These are phyloP conservation scores for Crucihimalaya himalaica DNA, from an alignment of 345 rosid genomes.

Conservation along the genomic window DNA sequence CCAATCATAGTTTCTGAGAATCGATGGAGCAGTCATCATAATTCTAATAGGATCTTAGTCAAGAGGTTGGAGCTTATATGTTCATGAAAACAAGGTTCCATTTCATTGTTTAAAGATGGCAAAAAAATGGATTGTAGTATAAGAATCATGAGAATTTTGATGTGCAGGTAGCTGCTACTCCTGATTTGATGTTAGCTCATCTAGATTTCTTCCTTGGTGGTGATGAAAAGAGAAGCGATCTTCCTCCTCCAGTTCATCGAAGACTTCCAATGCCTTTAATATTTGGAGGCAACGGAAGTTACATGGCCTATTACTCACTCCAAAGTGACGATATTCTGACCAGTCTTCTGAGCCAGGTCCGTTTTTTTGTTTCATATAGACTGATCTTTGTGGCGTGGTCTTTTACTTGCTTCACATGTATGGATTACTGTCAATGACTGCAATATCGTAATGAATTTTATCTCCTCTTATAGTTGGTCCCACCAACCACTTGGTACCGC, in stretches of 20 bases:
- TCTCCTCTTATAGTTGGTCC: constrained; percentile 58
- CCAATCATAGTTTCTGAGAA: constrained; percentile 8
- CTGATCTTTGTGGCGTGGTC: not conserved
- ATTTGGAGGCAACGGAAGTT: constrained; percentile 94
- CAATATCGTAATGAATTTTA: not conserved
- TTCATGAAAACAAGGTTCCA: not conserved
- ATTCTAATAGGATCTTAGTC: not conserved
- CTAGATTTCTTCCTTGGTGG: constrained; percentile 92
- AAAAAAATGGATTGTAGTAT: not conserved
- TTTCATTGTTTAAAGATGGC: not conserved
- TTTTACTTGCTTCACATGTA: not conserved
- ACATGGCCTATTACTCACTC: constrained; percentile 85
- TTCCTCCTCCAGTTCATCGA: constrained; percentile 76
- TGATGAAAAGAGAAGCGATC: constrained; percentile 86
- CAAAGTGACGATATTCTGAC: constrained; percentile 82
- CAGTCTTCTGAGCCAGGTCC: constrained; percentile 89
- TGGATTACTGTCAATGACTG: not conserved
- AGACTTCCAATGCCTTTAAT: constrained; percentile 75
- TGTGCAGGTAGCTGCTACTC: constrained; percentile 77
- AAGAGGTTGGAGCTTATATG: not conserved
- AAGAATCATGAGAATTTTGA: not conserved
- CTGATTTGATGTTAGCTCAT: constrained; percentile 87
- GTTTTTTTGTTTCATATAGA: constrained; percentile 20
- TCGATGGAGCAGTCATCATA: not conserved
- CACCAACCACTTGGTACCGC: constrained; percentile 93